Conservation (phyloP, 2,329 filamentous ascomycete species). For the Scortechinia acanthostroma region DNA sequence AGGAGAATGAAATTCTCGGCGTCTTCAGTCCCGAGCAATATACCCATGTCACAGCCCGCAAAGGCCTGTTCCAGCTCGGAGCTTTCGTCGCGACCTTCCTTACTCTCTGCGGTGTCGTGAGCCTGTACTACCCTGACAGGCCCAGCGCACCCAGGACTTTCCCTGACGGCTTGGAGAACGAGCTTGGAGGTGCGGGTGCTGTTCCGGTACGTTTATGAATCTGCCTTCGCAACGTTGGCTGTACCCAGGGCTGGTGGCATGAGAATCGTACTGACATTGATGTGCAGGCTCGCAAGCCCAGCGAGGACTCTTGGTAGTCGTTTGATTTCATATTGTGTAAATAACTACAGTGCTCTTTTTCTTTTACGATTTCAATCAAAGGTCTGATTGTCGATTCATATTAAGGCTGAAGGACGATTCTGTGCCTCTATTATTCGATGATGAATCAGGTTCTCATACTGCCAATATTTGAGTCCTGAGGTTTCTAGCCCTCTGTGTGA, state of each 20-base stretch:
- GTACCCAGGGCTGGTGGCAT: too few species aligned
- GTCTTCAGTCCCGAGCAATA: conserved; percentile 87
- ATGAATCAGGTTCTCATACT: background rate
- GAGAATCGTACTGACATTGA: conserved; percentile 10
- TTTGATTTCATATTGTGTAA: conserved; percentile 10
- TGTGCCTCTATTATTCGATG: too few species aligned
- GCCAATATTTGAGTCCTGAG: background rate
- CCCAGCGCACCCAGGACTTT: conserved; percentile 65
- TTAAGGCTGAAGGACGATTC: too few species aligned
- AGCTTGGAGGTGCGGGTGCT: conserved; percentile 66
- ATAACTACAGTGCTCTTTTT: conserved; percentile 23
- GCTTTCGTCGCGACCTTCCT: conserved; percentile 59
- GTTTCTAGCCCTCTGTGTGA: too few species aligned
- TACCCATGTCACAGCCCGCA: conserved; percentile 69
- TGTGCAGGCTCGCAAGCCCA: conserved; percentile 23
- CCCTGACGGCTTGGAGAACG: conserved; percentile 65
- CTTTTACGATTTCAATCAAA: conserved; percentile 18
- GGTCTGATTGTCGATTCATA: conserved; percentile 12
- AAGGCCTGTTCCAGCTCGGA: conserved; percentile 62
- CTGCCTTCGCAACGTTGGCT: too few species aligned
- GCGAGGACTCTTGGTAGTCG: conserved; percentile 24
- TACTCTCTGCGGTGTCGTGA: conserved; percentile 60
- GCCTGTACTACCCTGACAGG: conserved; percentile 65
- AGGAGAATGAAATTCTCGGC: conserved; percentile 88
- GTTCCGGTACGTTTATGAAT: conserved; percentile 45